These are phyloP conservation scores for Theobroma grandiflorum DNA, from an alignment of 441 rosid genomes.

Conservation along the genomic window DNA sequence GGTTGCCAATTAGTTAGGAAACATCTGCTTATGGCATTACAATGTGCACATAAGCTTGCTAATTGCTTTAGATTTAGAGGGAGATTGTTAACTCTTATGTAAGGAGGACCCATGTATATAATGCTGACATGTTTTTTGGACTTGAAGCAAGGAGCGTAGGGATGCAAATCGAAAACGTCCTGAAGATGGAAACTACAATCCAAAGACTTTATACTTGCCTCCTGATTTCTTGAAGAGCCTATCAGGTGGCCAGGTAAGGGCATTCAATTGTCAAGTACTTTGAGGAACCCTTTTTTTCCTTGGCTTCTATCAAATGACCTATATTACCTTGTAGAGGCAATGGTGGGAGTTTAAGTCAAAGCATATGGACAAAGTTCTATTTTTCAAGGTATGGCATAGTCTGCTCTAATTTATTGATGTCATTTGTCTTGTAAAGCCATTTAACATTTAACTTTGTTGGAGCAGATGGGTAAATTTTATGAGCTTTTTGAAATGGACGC, in stretches of 20 bases:
- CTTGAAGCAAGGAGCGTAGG: constrained; percentile 59
- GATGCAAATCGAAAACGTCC: constrained; percentile 82
- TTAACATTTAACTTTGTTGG: constrained; percentile 27
- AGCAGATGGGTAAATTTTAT: constrained; percentile 98
- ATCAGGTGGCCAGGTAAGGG: constrained; percentile 88
- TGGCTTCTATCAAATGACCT: constrained; percentile 29
- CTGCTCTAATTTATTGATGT: constrained; percentile 19
- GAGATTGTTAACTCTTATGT: constrained; percentile 12
- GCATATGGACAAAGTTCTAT: constrained; percentile 98
- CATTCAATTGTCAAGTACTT: constrained; percentile 19
- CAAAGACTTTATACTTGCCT: constrained; percentile 89
- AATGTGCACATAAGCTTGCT: not conserved
- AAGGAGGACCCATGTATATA: constrained; percentile 21
- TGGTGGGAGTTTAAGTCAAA: constrained; percentile 99
- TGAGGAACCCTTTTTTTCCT: constrained; percentile 14
- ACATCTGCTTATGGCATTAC: constrained; percentile 2
- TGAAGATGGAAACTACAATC: constrained; percentile 80
- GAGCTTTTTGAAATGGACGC: constrained; percentile 99
- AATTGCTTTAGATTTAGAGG: constrained; percentile 2
- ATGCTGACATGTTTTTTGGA: constrained; percentile 30
- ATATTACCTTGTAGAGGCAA: constrained; percentile 71
- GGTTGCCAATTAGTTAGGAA: not conserved
- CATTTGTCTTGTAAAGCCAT: constrained; percentile 21
- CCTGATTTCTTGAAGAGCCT: constrained; percentile 79
- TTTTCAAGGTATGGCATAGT: constrained; percentile 79